Evolutionary conservation across 768 basidiomycete species (phyloP).

Genomic region (Pleurotus tuoliensis): DNA sequence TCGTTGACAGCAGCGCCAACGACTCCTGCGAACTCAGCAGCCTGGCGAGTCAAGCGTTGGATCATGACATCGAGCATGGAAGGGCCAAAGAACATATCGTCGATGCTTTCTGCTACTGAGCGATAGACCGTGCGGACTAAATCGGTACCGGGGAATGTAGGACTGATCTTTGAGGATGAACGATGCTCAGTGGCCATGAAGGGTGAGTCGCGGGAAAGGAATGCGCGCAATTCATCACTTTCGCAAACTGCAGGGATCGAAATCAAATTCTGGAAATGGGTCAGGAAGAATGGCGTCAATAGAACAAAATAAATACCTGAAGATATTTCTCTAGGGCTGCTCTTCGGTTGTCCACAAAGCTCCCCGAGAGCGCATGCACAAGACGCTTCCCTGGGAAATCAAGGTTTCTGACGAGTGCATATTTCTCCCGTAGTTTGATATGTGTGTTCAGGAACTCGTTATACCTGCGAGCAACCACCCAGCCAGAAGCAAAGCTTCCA

Average conservation of each 20-base stretch:
- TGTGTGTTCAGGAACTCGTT: slow-evolving; percentile 94
- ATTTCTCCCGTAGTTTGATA: slow-evolving; percentile 76
- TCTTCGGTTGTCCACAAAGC: slow-evolving; percentile 80
- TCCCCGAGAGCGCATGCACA: slow-evolving; percentile 82
- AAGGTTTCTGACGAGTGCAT: slow-evolving; percentile 58
- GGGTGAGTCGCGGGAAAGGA: slow-evolving; percentile 85
- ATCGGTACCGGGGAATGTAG: slow-evolving; percentile 62
- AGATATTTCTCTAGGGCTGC: slow-evolving; percentile 84
- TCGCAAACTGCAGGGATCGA: slow-evolving; percentile 74
- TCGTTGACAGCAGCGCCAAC: slow-evolving; percentile 75
- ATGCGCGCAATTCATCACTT: slow-evolving; percentile 76
- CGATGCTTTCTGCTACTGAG: slow-evolving; percentile 90
- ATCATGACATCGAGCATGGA: slow-evolving; percentile 96
- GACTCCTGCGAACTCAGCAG: slow-evolving; percentile 83
- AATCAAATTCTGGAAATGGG: slow-evolving; percentile 55
- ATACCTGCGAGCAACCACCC: slow-evolving; percentile 92
- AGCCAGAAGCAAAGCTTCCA: slow-evolving; percentile 77
- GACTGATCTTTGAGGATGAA: slow-evolving; percentile 30
- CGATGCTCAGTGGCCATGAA: slow-evolving; percentile 59
- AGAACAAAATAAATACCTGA: slow-evolving; percentile 52
- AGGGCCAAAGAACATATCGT: slow-evolving; percentile 95
- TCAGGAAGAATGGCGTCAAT: not conserved
- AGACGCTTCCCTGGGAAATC: slow-evolving; percentile 95
- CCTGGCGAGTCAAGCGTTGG: slow-evolving; percentile 84
- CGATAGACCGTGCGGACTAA: slow-evolving; percentile 87